Conservation (phyloP, 352 stramenopile genomes). For the Globisporangium solare region DNA sequence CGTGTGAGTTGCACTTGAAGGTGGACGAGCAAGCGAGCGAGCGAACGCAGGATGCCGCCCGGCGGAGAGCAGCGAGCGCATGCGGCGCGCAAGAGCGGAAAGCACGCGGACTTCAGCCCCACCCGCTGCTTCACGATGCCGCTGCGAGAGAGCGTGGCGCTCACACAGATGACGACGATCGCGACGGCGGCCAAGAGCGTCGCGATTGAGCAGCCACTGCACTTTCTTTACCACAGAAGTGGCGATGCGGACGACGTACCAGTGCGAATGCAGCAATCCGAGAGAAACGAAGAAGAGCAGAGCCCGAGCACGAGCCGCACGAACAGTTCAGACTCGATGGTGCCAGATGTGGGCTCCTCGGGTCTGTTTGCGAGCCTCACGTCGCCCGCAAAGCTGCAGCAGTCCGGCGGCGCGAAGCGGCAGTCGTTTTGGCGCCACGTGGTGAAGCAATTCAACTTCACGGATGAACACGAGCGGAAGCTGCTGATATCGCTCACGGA, state of each 20-base stretch:
- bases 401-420: constrained; percentile 21
- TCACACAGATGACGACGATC: neutral
- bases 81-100: neutral
- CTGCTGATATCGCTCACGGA: constrained; percentile 60
- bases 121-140: neutral
- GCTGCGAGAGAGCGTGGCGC: neutral
- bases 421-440: constrained; percentile 76
- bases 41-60: neutral
- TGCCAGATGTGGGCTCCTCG: neutral
- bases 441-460: constrained; percentile 79
- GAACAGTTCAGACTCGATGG: constrained; percentile 9
- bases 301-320: constrained; percentile 10
- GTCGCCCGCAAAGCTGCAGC: neutral
- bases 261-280: no score
- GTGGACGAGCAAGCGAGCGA: neutral
- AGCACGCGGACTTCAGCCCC: neutral
- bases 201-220: no score
- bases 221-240: no score
- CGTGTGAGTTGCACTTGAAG: neutral
- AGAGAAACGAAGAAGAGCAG: neutral
- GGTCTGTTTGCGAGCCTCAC: neutral
- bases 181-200: neutral
- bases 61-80: neutral
- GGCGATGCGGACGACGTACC: no score
- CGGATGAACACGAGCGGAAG: constrained; percentile 51